These are phyloP conservation scores for Amanita rimosa DNA, from an alignment of 768 basidiomycete species.

Conservation along the genomic window DNA sequence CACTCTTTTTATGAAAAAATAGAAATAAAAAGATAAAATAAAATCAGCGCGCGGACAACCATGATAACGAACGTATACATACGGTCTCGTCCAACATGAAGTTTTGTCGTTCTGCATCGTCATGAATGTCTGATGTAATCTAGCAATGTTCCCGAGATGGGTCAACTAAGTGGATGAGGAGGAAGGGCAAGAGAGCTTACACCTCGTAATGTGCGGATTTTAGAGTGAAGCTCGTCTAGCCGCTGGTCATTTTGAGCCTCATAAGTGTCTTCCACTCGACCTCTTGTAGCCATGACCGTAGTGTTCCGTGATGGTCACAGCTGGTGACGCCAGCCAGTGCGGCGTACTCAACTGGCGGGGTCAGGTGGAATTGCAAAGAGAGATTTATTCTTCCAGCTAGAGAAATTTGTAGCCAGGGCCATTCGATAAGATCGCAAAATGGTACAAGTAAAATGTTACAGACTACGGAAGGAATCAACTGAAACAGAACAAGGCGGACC, in stretches of 20 bases:
- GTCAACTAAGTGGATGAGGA: not conserved
- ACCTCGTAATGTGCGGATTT: conserved; percentile 72
- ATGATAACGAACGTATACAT: conserved; percentile 14
- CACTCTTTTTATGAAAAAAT: conserved; percentile 44
- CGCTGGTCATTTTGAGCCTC: conserved; percentile 80
- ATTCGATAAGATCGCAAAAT: not conserved
- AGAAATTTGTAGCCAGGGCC: not conserved
- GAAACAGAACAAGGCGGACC: not conserved
- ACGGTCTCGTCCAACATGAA: conserved; percentile 68
- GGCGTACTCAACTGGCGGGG: too few species aligned
- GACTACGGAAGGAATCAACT: not conserved
- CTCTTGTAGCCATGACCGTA: conserved; percentile 26
- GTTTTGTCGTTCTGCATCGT: conserved; percentile 79
- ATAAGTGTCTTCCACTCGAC: conserved; percentile 57
- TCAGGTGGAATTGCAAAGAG: too few species aligned
- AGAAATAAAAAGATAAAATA: too few species aligned
- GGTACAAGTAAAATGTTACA: not conserved
- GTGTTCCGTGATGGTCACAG: not conserved
- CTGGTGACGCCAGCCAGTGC: too few species aligned
- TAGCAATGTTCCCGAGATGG: conserved; percentile 17
- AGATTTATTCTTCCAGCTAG: not conserved
- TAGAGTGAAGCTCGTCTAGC: conserved; percentile 76
- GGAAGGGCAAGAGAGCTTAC: conserved; percentile 27
- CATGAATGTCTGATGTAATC: conserved; percentile 84
- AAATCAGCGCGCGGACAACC: not conserved